A percentile compares a stretch with the other conserved stretches of the same genome.
These are phyloP conservation scores for Capsicum rhomboideum DNA, from an alignment of 257 asterid species.

Conservation along the genomic window DNA sequence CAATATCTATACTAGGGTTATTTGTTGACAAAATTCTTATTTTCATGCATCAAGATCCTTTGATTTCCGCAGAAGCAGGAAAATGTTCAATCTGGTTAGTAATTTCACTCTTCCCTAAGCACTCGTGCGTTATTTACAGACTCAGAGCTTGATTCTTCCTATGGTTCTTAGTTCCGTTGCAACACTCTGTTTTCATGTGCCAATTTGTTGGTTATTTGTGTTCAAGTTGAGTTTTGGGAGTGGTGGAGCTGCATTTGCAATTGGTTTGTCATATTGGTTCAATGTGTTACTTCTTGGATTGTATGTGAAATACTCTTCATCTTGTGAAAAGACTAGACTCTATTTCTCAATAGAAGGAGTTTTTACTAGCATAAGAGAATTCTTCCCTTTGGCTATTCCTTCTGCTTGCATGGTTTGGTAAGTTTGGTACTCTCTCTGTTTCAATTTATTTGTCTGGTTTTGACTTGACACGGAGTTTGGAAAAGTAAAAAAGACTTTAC, in stretches of 20 bases:
- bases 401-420: conserved; percentile 17
- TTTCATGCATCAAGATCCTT: conserved; percentile 11
- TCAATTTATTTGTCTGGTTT: neutral
- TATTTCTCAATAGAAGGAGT: neutral
- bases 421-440: neutral
- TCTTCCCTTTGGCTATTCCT: conserved; percentile 10
- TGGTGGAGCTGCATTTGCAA: conserved; percentile 8
- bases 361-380: conserved; percentile 2
- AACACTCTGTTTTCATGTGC: neutral
- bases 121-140: neutral
- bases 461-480: too few species aligned
- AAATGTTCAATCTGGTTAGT: conserved; percentile 1
- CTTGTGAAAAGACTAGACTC: conserved; percentile 6
- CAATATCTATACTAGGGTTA: conserved; percentile 10
- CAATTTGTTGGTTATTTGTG: conserved; percentile 11
- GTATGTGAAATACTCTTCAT: neutral
- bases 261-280: conserved; percentile 9
- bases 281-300: conserved; percentile 3
- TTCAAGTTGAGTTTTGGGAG: conserved; percentile 9
- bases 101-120: conserved; percentile 6
- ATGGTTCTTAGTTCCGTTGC: conserved; percentile 12
- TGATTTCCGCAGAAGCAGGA: conserved; percentile 9
- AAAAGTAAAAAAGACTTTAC: too few species aligned
- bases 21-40: conserved; percentile 3
- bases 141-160: conserved; percentile 14